phyloP scores from a whole-genome alignment of 2,329 filamentous ascomycete genomes.

The Dactylellina drechsleri region DNA sequence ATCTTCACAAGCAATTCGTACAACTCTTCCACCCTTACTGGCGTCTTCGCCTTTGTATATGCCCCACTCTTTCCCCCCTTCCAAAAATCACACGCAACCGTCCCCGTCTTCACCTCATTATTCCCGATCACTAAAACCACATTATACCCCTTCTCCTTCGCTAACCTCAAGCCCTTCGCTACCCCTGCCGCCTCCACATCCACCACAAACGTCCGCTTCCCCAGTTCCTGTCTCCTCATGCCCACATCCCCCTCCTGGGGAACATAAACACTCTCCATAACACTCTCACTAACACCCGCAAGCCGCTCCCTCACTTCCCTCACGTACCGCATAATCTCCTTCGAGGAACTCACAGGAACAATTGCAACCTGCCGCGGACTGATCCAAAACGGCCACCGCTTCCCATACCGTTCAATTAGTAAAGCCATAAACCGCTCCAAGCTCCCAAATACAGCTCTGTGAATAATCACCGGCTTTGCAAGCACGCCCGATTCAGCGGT shows the following conservation, averaged over 20 bases:
- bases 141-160: slow-evolving; percentile 77
- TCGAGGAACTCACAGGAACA: slow-evolving; percentile 73
- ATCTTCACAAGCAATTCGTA: slow-evolving; percentile 56
- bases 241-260: background rate
- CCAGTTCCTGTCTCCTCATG: slow-evolving; percentile 36
- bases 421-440: slow-evolving; percentile 86
- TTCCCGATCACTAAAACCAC: slow-evolving; percentile 78
- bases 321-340: slow-evolving; percentile 66
- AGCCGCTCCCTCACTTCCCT: slow-evolving; percentile 62
- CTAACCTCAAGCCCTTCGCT: slow-evolving; percentile 76
- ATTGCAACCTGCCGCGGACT: slow-evolving; percentile 78
- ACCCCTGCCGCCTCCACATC: slow-evolving; percentile 74
- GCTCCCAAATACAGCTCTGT: slow-evolving; percentile 84
- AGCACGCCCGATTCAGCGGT: slow-evolving; percentile 59
- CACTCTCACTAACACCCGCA: slow-evolving; percentile 65
- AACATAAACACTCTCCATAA: slow-evolving; percentile 62
- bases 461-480: slow-evolving; percentile 76
- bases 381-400: slow-evolving; percentile 87
- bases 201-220: slow-evolving; percentile 63
- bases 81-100: slow-evolving; percentile 65
- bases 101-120: slow-evolving; percentile 70
- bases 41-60: slow-evolving; percentile 29
- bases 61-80: slow-evolving; percentile 16
- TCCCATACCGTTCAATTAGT: slow-evolving; percentile 82
- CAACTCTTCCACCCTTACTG: slow-evolving; percentile 47